A percentile compares a stretch with the other conserved stretches of the same genome.
Conservation (phyloP, 2,329 filamentous ascomycete species). For the Stachybotrys chartarum region DNA sequence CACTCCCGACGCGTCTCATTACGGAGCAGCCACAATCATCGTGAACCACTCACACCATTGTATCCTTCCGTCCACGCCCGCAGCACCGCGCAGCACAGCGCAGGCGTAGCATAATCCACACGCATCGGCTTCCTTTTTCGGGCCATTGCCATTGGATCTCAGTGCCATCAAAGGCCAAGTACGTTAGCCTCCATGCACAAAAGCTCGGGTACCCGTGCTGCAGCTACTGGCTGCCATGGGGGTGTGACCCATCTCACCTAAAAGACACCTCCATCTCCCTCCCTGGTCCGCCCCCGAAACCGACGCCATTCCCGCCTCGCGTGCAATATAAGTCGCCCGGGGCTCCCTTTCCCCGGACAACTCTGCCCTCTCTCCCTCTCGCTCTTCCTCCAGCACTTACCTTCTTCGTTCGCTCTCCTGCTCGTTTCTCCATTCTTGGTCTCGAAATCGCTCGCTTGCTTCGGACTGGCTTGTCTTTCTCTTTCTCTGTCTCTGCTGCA, state of each 20-base stretch:
- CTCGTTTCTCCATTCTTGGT: neutral
- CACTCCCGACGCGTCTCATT: too few relatives aligned
- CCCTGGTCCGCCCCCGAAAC: neutral
- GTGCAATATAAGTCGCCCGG: neutral
- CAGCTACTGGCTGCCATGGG: neutral
- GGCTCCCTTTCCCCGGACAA: constrained; percentile 1
- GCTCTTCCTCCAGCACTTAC: neutral
- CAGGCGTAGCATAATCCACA: too few relatives aligned
- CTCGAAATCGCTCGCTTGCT: neutral
- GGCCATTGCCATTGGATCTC: too few relatives aligned
- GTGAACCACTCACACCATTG: too few relatives aligned
- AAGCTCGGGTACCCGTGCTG: neutral
- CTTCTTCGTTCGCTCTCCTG: neutral
- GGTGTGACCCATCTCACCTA: neutral
- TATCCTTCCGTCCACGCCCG: too few relatives aligned
- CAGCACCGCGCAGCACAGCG: too few relatives aligned
- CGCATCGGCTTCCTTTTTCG: too few relatives aligned
- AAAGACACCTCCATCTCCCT: neutral
- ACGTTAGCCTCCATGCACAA: neutral
- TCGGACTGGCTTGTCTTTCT: neutral
- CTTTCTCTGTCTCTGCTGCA: constrained; percentile 1
- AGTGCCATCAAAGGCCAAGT: too few relatives aligned
- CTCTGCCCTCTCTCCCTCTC: constrained; percentile 1
- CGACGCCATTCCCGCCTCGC: neutral
- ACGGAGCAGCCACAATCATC: too few relatives aligned